phyloP scores from a whole-genome alignment of 768 basidiomycete species.

The Daedalea quercina region DNA sequence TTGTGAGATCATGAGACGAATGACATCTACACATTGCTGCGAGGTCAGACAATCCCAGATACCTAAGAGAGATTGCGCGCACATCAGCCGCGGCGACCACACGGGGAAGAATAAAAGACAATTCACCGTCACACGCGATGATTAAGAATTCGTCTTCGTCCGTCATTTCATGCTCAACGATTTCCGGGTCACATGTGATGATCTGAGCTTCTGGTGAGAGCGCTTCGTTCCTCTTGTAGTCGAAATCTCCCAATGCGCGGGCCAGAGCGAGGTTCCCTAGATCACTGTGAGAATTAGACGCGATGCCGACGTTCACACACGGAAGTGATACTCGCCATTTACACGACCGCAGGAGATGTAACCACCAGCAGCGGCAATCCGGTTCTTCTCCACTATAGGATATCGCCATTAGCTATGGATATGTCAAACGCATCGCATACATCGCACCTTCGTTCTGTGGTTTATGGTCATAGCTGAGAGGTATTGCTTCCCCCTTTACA shows the following conservation, averaged over 20 bases:
- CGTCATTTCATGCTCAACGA: conserved; percentile 73
- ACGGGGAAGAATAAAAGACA: neutral
- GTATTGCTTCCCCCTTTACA: conserved; percentile 78
- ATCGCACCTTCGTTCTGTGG: conserved; percentile 76
- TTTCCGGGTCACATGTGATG: conserved; percentile 91
- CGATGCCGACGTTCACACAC: neutral
- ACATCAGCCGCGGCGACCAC: neutral
- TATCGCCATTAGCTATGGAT: conserved; percentile 1
- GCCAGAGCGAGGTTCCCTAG: conserved; percentile 93
- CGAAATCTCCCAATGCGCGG: conserved; percentile 94
- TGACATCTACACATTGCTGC: conserved; percentile 87
- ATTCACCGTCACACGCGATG: conserved; percentile 92
- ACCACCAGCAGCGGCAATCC: conserved; percentile 88
- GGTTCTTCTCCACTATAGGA: conserved; percentile 65
- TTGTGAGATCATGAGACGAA: conserved; percentile 75
- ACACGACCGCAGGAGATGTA: conserved; percentile 96
- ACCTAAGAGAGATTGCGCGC: conserved; percentile 40
- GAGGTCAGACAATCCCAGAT: conserved; percentile 98
- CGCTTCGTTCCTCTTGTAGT: conserved; percentile 91
- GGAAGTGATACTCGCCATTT: conserved; percentile 53
- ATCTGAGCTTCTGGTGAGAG: conserved; percentile 85
- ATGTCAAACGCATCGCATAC: conserved; percentile 2
- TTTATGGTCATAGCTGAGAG: conserved; percentile 93
- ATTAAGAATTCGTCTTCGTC: conserved; percentile 94
- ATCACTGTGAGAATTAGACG: neutral